Evolutionary conservation across 2,329 filamentous ascomycete species (phyloP), one percentile per base, ranked within the genome.

Genomic region (Claviceps monticola): DNA sequence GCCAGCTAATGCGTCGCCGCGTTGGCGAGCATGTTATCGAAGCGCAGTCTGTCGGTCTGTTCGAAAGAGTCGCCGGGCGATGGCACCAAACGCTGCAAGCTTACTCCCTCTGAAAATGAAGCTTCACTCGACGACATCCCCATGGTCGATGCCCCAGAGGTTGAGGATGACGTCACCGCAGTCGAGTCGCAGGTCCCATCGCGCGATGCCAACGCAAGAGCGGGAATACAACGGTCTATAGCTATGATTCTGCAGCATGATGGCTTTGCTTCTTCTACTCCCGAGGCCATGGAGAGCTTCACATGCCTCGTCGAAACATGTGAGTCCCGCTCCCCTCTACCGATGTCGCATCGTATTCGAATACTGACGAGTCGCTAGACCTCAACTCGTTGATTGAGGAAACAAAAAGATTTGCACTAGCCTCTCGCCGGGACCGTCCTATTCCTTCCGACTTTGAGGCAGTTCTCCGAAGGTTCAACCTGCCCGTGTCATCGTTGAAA

Each of bases 261-360:
- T 39, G 80, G 80, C 29, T 84, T 83, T 57, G 69, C 74, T 34
- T 67, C 70, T 26, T 74, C 79, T 14, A 73, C 69, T 1, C 69
- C 71, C 7, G 75, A 80, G 50, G 79, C 80, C 1, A 63, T 84
- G 57, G 79, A 83, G 61, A 74, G 74, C 56, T 77, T 83, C 44
- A 72, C 76, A 4, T 63, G 67, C 19, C 68, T 74, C 57, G 74
- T 76, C 1, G 80, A 83, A 59, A 71, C 71, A 4, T 84, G 80
- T 83, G 62, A 54, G 78, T 62, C 26, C 9, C 21, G 7, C 21
- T 26, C 2, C 44, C n/a, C 3, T 9, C 44, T 13, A 43, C 42
- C 4, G 21, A 29, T 7, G 38, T 21, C 16, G 23, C 37, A 16
- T 53, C 4, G 42, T 29, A 6, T 37, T 14, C 29, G 5, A 6